phyloP scores from a whole-genome alignment of 2,329 filamentous ascomycete genomes.

The Exutisphaerella laricina region DNA sequence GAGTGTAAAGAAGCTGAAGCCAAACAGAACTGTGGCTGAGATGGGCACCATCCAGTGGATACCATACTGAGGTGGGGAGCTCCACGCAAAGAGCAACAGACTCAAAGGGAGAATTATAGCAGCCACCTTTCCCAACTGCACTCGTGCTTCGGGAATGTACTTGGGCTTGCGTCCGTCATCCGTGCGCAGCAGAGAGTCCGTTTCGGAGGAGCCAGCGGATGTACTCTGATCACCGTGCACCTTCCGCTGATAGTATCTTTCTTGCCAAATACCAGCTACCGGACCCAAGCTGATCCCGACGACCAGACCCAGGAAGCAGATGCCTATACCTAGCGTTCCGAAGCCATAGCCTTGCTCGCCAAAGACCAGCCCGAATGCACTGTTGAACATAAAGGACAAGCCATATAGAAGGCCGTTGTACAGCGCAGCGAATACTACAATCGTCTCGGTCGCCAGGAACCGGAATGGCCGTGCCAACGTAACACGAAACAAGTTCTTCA shows the following conservation, averaged over 20 bases:
- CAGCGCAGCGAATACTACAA: slow-evolving; percentile 44
- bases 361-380: slow-evolving; percentile 47
- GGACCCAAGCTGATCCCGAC: slow-evolving; percentile 41
- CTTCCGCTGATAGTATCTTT: slow-evolving; percentile 38
- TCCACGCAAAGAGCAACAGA: slow-evolving; percentile 41
- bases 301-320: slow-evolving; percentile 33
- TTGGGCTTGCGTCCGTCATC: slow-evolving; percentile 35
- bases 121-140: slow-evolving; percentile 42
- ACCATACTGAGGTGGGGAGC: slow-evolving; percentile 27
- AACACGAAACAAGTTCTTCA: slow-evolving; percentile 38
- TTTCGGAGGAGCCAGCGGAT: slow-evolving; percentile 13
- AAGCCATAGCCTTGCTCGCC: slow-evolving; percentile 38
- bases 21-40: slow-evolving; percentile 46
- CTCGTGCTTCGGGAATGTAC: slow-evolving; percentile 38
- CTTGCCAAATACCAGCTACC: slow-evolving; percentile 43
- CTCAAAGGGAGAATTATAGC: slow-evolving; percentile 38
- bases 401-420: slow-evolving; percentile 49
- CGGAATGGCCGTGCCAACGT: slow-evolving; percentile 45
- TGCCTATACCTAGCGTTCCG: slow-evolving; percentile 18
- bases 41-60: slow-evolving; percentile 40
- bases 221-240: slow-evolving; percentile 33
- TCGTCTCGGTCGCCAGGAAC: slow-evolving; percentile 44
- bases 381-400: slow-evolving; percentile 47
- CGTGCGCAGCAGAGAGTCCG: slow-evolving; percentile 27
- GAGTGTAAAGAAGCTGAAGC: slow-evolving; percentile 47